Evolutionary conservation across 345 rosid genomes (phyloP).

Genomic region (Cardamine occulta): DNA sequence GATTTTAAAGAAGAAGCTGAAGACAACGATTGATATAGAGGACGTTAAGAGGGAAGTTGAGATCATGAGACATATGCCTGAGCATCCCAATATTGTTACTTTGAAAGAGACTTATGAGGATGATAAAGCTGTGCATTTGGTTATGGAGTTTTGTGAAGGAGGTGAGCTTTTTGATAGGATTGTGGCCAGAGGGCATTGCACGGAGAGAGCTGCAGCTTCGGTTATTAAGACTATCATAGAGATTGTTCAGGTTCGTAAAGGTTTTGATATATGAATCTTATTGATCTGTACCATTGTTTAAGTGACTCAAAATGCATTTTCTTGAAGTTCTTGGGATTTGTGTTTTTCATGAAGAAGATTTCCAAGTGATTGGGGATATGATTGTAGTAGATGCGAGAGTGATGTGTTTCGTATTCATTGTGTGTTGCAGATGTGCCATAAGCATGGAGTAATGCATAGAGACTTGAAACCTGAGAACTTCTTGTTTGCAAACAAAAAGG

Average conservation of each 20-base stretch:
- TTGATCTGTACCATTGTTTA: conserved; percentile 1
- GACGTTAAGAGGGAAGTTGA: conserved; percentile 92
- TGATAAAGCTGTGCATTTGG: conserved; percentile 89
- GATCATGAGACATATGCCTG: conserved; percentile 84
- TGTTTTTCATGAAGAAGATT: background rate
- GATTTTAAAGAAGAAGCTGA: conserved; percentile 86
- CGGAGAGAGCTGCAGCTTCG: conserved; percentile 87
- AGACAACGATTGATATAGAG: conserved; percentile 79
- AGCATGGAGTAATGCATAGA: conserved; percentile 87
- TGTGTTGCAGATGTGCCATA: conserved; percentile 72
- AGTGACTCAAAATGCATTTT: background rate
- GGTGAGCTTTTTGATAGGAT: conserved; percentile 95
- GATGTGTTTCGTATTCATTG: conserved; percentile 3
- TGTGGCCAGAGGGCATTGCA: conserved; percentile 91
- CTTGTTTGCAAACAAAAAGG: conserved; percentile 83
- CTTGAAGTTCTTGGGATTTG: background rate
- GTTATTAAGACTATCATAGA: conserved; percentile 80
- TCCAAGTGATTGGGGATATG: background rate
- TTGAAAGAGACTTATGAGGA: conserved; percentile 85
- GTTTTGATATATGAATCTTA: background rate
- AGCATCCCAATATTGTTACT: conserved; percentile 70
- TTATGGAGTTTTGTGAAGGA: conserved; percentile 94
- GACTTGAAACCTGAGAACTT: conserved; percentile 95
- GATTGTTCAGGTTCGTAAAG: conserved; percentile 71
- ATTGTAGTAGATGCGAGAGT: background rate